Conservation (phyloP, 2,329 filamentous ascomycete genomes). For the Bimuria novae-zelandiae region DNA sequence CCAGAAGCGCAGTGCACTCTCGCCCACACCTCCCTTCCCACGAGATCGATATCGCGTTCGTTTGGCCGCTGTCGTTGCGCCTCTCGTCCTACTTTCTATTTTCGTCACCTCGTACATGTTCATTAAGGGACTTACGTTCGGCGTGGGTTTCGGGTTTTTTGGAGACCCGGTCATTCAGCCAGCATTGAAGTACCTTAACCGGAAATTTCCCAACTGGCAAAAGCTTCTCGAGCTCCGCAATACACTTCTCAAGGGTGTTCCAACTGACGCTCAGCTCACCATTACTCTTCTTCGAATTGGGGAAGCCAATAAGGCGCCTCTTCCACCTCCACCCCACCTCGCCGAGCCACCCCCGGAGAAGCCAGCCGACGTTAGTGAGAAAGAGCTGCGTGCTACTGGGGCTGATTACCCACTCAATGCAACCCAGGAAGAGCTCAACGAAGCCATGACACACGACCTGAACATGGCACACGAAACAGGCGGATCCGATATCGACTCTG, state of each 20-base stretch:
- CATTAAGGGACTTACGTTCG: conserved; percentile 67
- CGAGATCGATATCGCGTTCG: conserved; percentile 50
- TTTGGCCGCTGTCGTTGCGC: conserved; percentile 52
- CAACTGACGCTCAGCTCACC: conserved; percentile 83
- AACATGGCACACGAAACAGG: conserved; percentile 54
- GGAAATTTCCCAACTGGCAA: conserved; percentile 71
- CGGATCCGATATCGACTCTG: conserved; percentile 58
- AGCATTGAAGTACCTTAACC: conserved; percentile 64
- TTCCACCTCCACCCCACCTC: conserved; percentile 64
- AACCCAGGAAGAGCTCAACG: conserved; percentile 66
- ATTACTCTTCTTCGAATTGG: conserved; percentile 81
- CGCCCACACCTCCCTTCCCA: conserved; percentile 55
- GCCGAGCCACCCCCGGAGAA: conserved; percentile 53
- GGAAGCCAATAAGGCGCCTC: conserved; percentile 77
- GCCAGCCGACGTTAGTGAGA: conserved; percentile 55
- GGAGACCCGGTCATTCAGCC: conserved; percentile 73
- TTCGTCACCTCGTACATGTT: conserved; percentile 57
- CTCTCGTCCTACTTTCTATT: conserved; percentile 49
- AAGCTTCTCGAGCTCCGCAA: conserved; percentile 75
- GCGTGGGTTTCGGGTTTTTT: conserved; percentile 77
- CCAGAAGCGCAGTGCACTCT: conserved; percentile 45
- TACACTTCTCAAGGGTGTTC: conserved; percentile 77
- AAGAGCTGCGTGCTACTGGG: conserved; percentile 57
- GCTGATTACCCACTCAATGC: conserved; percentile 64
- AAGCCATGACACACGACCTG: conserved; percentile 58